Percentiles rank a stretch among this genome's conserved stretches.
phyloP scores from a whole-genome alignment of 2,329 filamentous ascomycete species.

The Alternaria infectoria region DNA sequence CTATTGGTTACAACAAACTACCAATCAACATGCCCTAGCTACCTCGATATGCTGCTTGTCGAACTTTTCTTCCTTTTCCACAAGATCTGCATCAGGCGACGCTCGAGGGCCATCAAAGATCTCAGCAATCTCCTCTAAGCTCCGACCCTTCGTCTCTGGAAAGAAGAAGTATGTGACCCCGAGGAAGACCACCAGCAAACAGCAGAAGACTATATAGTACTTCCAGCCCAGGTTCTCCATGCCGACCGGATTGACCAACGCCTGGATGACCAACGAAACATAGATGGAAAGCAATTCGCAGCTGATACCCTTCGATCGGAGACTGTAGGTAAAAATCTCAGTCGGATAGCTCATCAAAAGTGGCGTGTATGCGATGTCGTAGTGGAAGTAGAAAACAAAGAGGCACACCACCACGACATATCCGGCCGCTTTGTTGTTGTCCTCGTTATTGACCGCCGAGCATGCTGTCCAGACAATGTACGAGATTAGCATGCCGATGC shows the following conservation, averaged over 20 bases:
- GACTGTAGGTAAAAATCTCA: slow-evolving; percentile 56
- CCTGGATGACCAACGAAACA: slow-evolving; percentile 61
- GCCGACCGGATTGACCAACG: slow-evolving; percentile 60
- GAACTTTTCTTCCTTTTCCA: neutral
- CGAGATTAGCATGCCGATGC: slow-evolving; percentile 40
- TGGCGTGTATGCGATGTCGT: slow-evolving; percentile 4
- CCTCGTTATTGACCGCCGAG: slow-evolving; percentile 8
- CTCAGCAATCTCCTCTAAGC: slow-evolving; percentile 26
- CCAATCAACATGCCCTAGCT: neutral
- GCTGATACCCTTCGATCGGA: slow-evolving; percentile 53
- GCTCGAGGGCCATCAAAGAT: slow-evolving; percentile 20
- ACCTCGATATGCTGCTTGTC: slow-evolving; percentile 1
- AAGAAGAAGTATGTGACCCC: slow-evolving; percentile 32
- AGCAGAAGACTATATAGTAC: slow-evolving; percentile 43
- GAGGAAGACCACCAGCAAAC: slow-evolving; percentile 29
- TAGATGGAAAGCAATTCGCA: slow-evolving; percentile 62
- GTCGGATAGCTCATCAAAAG: slow-evolving; percentile 52
- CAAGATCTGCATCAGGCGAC: neutral
- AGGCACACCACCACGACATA: slow-evolving; percentile 58
- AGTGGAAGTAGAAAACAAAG: slow-evolving; percentile 50
- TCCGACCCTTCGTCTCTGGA: slow-evolving; percentile 31
- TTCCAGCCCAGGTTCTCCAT: slow-evolving; percentile 39
- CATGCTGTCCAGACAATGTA: slow-evolving; percentile 42
- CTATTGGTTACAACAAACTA: neutral
- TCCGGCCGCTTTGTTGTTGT: slow-evolving; percentile 29